Evolutionary conservation across 2,329 filamentous ascomycete species (phyloP).

Genomic region (Cadophora luteo-olivacea): DNA sequence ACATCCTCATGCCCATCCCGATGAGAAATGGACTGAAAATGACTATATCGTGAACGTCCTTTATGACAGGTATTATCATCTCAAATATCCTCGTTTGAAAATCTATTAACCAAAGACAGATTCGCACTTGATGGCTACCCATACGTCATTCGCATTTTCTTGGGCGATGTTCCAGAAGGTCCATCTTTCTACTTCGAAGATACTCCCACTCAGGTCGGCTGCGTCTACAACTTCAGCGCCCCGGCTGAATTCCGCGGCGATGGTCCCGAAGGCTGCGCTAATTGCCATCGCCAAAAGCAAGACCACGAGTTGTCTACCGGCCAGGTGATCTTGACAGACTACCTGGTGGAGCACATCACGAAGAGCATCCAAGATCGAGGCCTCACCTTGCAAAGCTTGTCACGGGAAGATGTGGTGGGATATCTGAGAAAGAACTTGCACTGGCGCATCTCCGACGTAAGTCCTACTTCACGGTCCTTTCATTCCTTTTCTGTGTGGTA

Average conservation of each 20-base stretch:
- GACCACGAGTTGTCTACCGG: slow-evolving; percentile 25
- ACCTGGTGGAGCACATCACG: slow-evolving; percentile 24
- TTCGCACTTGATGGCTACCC: slow-evolving; percentile 28
- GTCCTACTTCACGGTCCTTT: neutral
- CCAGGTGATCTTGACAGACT: slow-evolving; percentile 29
- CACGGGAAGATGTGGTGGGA: slow-evolving; percentile 19
- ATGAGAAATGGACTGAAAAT: slow-evolving; percentile 24
- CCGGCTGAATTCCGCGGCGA: slow-evolving; percentile 29
- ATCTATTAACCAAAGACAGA: slow-evolving; percentile 8
- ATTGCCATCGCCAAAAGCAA: slow-evolving; percentile 23
- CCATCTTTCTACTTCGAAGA: slow-evolving; percentile 17
- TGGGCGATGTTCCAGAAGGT: slow-evolving; percentile 24
- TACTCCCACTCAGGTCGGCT: slow-evolving; percentile 27
- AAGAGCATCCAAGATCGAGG: slow-evolving; percentile 18
- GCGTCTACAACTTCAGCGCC: slow-evolving; percentile 30
- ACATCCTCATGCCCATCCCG: slow-evolving; percentile 10
- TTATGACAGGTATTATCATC: slow-evolving; percentile 24
- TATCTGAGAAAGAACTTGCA: slow-evolving; percentile 29
- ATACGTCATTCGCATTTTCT: slow-evolving; percentile 26
- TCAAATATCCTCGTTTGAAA: neutral
- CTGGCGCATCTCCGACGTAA: slow-evolving; percentile 30
- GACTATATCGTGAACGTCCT: slow-evolving; percentile 30
- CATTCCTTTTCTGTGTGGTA: neutral
- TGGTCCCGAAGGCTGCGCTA: slow-evolving; percentile 20
- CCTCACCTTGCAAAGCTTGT: slow-evolving; percentile 20